Evolutionary conservation across 1,284 basidiomycete species (phyloP), one percentile per base, ranked within the genome.

Genomic region (Microbotryum lychnidis-dioicae): DNA sequence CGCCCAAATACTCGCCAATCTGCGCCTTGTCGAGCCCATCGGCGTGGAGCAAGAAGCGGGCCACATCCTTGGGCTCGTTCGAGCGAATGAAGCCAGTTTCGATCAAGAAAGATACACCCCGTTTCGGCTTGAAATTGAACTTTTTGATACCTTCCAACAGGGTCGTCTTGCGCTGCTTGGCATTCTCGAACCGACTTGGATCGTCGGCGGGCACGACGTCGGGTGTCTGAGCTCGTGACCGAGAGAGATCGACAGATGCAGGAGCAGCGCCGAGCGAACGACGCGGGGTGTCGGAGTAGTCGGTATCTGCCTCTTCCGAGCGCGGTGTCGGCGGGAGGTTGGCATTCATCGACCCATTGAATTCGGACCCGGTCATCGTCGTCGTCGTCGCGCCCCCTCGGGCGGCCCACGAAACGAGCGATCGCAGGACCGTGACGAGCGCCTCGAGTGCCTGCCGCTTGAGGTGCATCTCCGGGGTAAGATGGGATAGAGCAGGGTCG

Each of bases 111-210:
- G 89, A 82, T 55, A 99, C 83, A 21, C 96, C 96, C 70, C 86
- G 82, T 77, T 96, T 97, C 14, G 96, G 93, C 77, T 97, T 98
- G 79, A 88, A 93, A 77, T 98, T 98, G 79, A 99, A 99, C 76
- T 91, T 91, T 76, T 87, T 91, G 75, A 99, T 89, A 33, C 94
- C 97, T 73, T 98, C 96, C 51, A 96, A 77, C 33, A 98, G 77
- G 1, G 88, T 91, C 44, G 90, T 98, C 80, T 99, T 99, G 78
- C 91, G 89, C 76, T 92, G 88, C 76, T 97, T 98, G 33, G 92
- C 96, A 68, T 83, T 93, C 78, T 98, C 96, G 70, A 99, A 97
- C 73, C 84, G 84, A 45, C 81, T 86, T 0, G 94, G 94, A 73
- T 98, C 96, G 73, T 98, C 96, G n/a, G 54, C 53, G 10, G 74